Percentiles rank a stretch among this genome's conserved stretches.
phyloP scores from a whole-genome alignment of 495 filamentous ascomycete species.

The Penicillium waksmanii region DNA sequence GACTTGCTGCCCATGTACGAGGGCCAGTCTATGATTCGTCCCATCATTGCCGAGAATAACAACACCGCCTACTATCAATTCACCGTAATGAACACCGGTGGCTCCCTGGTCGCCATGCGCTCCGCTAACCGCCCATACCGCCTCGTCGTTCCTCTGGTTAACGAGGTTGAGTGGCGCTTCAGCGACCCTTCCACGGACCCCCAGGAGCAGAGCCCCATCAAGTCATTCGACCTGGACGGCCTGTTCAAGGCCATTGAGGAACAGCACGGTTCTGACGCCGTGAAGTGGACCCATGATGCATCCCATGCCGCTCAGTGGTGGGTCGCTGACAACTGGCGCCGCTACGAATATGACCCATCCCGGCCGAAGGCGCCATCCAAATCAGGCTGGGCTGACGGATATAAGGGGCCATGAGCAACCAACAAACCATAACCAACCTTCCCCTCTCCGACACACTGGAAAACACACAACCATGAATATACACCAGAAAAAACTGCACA shows the following conservation, averaged over 20 bases:
- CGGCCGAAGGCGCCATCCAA: neutral
- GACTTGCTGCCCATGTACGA: slow-evolving; percentile 49
- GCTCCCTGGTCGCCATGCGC: slow-evolving; percentile 43
- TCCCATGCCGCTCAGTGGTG: slow-evolving; percentile 43
- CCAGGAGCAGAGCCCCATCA: slow-evolving; percentile 35
- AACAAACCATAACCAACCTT: too few relatives aligned
- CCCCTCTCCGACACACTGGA: too few relatives aligned
- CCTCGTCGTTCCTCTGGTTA: slow-evolving; percentile 45
- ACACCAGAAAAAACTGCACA: neutral
- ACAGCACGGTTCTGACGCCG: slow-evolving; percentile 40
- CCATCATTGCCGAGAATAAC: slow-evolving; percentile 36
- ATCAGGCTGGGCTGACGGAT: too few relatives aligned
- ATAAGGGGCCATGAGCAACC: too few relatives aligned
- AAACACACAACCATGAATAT: too few relatives aligned
- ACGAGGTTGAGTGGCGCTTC: slow-evolving; percentile 43
- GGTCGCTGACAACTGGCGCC: slow-evolving; percentile 36
- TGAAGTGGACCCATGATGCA: slow-evolving; percentile 41
- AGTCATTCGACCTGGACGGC: slow-evolving; percentile 36
- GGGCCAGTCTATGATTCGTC: slow-evolving; percentile 51
- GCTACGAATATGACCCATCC: slow-evolving; percentile 21
- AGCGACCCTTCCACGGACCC: slow-evolving; percentile 40
- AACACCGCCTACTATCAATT: slow-evolving; percentile 48
- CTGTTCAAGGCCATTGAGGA: slow-evolving; percentile 31
- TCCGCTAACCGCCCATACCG: slow-evolving; percentile 44
- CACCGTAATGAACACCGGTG: slow-evolving; percentile 51